Evolutionary conservation across 768 basidiomycete genomes (phyloP).

Genomic region (Lactifluus volemus): DNA sequence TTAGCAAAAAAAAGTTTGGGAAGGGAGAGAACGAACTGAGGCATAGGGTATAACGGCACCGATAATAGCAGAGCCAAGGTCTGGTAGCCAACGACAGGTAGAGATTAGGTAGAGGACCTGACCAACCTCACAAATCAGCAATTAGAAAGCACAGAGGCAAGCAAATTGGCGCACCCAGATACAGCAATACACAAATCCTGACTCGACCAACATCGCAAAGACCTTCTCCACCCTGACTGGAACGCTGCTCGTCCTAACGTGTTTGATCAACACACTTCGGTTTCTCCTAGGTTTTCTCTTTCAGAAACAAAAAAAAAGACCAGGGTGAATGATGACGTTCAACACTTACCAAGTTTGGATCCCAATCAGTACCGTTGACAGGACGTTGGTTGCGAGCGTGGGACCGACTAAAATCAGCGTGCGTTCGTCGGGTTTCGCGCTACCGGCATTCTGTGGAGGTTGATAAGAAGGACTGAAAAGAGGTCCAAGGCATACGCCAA

Average conservation of each 20-base stretch:
- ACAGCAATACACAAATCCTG: conserved; percentile 10
- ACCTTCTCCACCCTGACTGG: conserved; percentile 1
- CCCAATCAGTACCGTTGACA: conserved; percentile 9
- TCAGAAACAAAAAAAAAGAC: background rate
- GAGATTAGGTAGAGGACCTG: conserved; percentile 10
- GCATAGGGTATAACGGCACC: conserved; percentile 5
- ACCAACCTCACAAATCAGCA: background rate
- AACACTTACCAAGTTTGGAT: conserved; percentile 7
- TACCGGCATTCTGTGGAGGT: background rate
- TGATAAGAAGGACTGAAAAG: background rate
- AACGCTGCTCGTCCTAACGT: background rate
- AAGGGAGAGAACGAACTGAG: background rate
- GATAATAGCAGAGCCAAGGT: conserved; percentile 4
- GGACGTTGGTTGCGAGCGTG: conserved; percentile 3
- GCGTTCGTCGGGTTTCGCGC: background rate
- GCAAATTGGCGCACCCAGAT: background rate
- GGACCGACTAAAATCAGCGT: conserved; percentile 6
- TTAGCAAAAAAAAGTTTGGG: background rate
- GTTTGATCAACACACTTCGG: background rate
- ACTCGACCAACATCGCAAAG: conserved; percentile 8
- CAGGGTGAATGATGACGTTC: background rate
- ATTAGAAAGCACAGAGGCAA: background rate
- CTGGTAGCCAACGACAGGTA: background rate
- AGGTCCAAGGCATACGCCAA: background rate
- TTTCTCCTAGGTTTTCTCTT: conserved; percentile 1